These are phyloP conservation scores for Paraglomus brasilianum DNA, from an alignment of 192 early-diverging fungal genomes.

Conservation along the genomic window DNA sequence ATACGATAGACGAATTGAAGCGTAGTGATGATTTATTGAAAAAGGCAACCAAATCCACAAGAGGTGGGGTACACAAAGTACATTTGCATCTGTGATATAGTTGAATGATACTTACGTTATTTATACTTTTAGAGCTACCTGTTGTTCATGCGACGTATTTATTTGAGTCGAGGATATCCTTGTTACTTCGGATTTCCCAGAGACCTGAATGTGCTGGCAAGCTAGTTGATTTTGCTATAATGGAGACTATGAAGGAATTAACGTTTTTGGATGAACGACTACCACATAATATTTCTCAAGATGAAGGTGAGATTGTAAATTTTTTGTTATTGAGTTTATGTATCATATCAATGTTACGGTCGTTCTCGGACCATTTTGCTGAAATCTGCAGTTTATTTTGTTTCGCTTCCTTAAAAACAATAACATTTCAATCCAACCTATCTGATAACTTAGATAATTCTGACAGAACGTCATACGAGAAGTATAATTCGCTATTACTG, in stretches of 20 bases:
- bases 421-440: no score
- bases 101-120: no score
- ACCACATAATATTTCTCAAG: background rate
- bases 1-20: slow-evolving; percentile 1
- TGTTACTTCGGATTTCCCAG: slow-evolving; percentile 80
- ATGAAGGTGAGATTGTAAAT: no score
- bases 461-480: slow-evolving; percentile 2
- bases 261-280: slow-evolving; percentile 71
- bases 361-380: no score
- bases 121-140: slow-evolving; percentile 7
- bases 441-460: background rate
- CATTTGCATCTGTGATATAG: no score
- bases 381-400: no score
- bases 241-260: slow-evolving; percentile 75
- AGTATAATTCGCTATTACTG: slow-evolving; percentile 24
- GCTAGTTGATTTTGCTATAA: slow-evolving; percentile 73
- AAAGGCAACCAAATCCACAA: background rate
- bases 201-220: slow-evolving; percentile 70
- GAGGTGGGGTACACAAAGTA: no score
- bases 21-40: slow-evolving; percentile 21
- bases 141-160: slow-evolving; percentile 43
- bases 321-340: no score
- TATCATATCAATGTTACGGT: no score
- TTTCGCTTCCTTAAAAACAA: no score
- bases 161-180: slow-evolving; percentile 77